Conservation (phyloP, 2,329 filamentous ascomycete species). For the Colletotrichum musae region DNA sequence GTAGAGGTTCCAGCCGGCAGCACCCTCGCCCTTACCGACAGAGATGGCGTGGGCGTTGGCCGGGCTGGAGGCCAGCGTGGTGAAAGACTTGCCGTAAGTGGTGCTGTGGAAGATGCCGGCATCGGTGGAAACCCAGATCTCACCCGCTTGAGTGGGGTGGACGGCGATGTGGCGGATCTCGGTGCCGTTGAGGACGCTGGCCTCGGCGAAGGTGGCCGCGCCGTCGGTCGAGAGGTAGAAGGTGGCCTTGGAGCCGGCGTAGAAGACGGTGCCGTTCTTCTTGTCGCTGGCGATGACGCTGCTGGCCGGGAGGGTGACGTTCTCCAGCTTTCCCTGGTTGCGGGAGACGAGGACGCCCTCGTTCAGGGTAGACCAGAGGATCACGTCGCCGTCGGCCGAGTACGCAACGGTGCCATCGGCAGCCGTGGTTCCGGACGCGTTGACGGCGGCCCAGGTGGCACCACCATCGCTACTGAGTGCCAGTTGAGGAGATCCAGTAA, state of each 20-base stretch:
- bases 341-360: slow-evolving; percentile 60
- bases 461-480: slow-evolving; percentile 66
- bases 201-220: slow-evolving; percentile 60
- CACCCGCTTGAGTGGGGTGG: slow-evolving; percentile 70
- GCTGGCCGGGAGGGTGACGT: slow-evolving; percentile 60
- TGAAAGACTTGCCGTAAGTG: slow-evolving; percentile 65
- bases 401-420: slow-evolving; percentile 63
- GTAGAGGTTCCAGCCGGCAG: slow-evolving; percentile 60
- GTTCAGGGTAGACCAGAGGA: slow-evolving; percentile 62
- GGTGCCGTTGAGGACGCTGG: slow-evolving; percentile 55
- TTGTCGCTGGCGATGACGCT: slow-evolving; percentile 70
- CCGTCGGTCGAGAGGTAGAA: slow-evolving; percentile 68
- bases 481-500: slow-evolving; percentile 58
- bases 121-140: slow-evolving; percentile 72
- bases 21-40: slow-evolving; percentile 57
- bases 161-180: slow-evolving; percentile 69
- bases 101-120: slow-evolving; percentile 68
- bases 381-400: slow-evolving; percentile 65
- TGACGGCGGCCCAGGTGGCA: slow-evolving; percentile 62
- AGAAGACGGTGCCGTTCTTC: slow-evolving; percentile 66
- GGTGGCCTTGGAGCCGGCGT: slow-evolving; percentile 59
- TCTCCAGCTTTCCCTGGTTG: slow-evolving; percentile 57
- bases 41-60: slow-evolving; percentile 59
- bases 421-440: slow-evolving; percentile 60
- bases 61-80: slow-evolving; percentile 52